Evolutionary conservation across 768 basidiomycete genomes (phyloP).

Genomic region (Boletus rufocinnamomeus): DNA sequence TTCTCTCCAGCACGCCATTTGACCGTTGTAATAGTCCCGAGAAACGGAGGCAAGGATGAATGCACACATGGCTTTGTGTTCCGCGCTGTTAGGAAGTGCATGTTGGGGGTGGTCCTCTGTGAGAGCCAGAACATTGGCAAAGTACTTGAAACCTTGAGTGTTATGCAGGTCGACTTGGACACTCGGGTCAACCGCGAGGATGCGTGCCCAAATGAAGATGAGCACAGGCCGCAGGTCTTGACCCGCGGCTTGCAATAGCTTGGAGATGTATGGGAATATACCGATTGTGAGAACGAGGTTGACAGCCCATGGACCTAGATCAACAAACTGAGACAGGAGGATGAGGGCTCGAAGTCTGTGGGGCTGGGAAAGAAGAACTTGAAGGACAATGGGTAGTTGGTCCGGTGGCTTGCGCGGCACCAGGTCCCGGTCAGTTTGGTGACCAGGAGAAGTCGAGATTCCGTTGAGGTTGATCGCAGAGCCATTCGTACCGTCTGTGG

Average conservation of each 20-base stretch:
- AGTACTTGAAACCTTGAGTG: slow-evolving; percentile 81
- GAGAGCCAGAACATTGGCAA: slow-evolving; percentile 72
- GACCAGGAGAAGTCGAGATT: slow-evolving; percentile 1
- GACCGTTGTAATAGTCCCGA: slow-evolving; percentile 86
- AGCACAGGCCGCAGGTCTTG: slow-evolving; percentile 95
- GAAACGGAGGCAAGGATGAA: slow-evolving; percentile 91
- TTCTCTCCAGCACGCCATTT: slow-evolving; percentile 80
- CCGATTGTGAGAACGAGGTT: slow-evolving; percentile 94
- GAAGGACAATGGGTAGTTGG: slow-evolving; percentile 95
- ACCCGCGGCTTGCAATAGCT: slow-evolving; percentile 92
- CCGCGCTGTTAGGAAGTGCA: slow-evolving; percentile 86
- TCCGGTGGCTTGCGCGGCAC: slow-evolving; percentile 93
- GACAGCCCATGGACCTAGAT: slow-evolving; percentile 98
- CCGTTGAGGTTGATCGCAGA: slow-evolving; percentile 22
- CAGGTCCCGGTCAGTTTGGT: slow-evolving; percentile 41
- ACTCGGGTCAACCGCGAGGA: slow-evolving; percentile 92
- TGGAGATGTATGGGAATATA: slow-evolving; percentile 98
- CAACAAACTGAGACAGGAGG: slow-evolving; percentile 94
- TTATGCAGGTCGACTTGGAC: slow-evolving; percentile 90
- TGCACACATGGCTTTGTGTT: slow-evolving; percentile 98
- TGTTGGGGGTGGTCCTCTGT: slow-evolving; percentile 56
- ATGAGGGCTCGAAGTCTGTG: slow-evolving; percentile 95
- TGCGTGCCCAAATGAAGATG: slow-evolving; percentile 98
- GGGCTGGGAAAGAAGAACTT: slow-evolving; percentile 94
- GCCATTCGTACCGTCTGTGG: slow-evolving; percentile 20